These are phyloP conservation scores for Triticum turgidum DNA, from an alignment of 176 grass and related monocot genomes.

Conservation along the genomic window DNA sequence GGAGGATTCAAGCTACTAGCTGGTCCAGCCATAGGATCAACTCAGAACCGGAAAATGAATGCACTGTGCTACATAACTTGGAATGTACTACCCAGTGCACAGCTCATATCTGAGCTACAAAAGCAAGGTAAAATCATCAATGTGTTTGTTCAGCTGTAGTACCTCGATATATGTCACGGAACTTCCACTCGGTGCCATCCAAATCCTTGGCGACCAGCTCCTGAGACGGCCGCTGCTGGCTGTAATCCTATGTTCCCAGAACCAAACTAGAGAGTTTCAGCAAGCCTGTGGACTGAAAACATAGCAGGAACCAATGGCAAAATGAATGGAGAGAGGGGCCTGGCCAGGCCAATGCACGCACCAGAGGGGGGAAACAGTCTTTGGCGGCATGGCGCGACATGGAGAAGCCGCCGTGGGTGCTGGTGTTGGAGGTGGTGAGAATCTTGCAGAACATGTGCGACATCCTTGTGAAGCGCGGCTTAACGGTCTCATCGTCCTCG, in stretches of 20 bases:
- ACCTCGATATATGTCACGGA: conserved; percentile 98
- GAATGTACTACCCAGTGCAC: background rate
- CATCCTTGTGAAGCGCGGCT: conserved; percentile 50
- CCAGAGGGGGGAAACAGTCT: conserved; percentile 95
- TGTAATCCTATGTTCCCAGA: conserved; percentile 65
- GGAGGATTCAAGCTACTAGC: background rate
- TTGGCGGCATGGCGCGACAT: conserved; percentile 92
- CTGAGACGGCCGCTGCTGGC: conserved; percentile 90
- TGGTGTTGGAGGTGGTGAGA: conserved; percentile 93
- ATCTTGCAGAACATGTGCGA: conserved; percentile 99
- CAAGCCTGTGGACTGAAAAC: background rate
- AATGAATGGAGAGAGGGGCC: background rate
- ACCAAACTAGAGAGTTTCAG: background rate
- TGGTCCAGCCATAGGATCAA: background rate
- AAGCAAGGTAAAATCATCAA: background rate
- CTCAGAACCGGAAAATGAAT: background rate
- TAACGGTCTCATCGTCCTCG: conserved; percentile 49
- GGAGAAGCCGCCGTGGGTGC: conserved; percentile 98
- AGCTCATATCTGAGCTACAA: background rate
- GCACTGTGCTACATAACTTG: background rate
- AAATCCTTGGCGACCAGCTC: conserved; percentile 97
- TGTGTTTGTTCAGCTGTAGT: conserved; percentile 17
- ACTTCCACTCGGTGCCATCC: conserved; percentile 85
- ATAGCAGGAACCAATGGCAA: background rate
- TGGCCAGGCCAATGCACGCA: conserved; percentile 16